Evolutionary conservation across 495 filamentous ascomycete genomes (phyloP), one percentile per base, ranked within the genome.

Genomic region (Aspergillus sparsus): DNA sequence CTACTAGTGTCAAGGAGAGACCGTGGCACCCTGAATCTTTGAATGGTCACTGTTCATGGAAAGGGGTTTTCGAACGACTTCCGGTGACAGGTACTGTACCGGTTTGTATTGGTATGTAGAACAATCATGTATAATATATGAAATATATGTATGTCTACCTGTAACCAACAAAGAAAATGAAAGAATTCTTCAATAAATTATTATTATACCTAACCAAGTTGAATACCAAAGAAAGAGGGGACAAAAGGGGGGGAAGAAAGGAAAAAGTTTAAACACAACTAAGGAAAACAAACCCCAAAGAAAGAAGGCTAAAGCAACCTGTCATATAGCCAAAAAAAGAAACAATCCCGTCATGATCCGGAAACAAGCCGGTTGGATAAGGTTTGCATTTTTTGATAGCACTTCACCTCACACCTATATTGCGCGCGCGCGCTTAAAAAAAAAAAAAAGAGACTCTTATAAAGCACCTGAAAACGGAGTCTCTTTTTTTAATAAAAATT

Each of bases 301-400:
- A 31, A 32, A 31, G 21, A 27, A 12, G 47, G 21, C 37, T 41
- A 10, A 41, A 41, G 21, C 21, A 27, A 41, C 44, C 44, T 47
- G 44, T 47, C 44, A 47, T 47, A 47, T 47, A 9, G 15, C 44
- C 44, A 47, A 21, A 47, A 41, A 47, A 21, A 47, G 44, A 47
- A 51, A 34, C 49, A 33, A 12, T 34, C 49, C 32, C 51, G 21
- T 32, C 21, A 53, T 42, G 27, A 51, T 51, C 49, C 27, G 49
- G 49, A 34, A 51, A 11, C 21, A 11, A 32, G 49, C 49, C 49
- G 49, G 49, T 51, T 34, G 11, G 49, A 51, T 51, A 51, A 34
- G n/a, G 27, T 32, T 32, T 51, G 11, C 49, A 11, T 15, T 18
- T 27, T 47, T 21, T 47, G 42, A 46, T 16, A 16, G 42, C 13